Evolutionary conservation across 352 stramenopile species (phyloP).

Genomic region (Discostella stelligera): DNA sequence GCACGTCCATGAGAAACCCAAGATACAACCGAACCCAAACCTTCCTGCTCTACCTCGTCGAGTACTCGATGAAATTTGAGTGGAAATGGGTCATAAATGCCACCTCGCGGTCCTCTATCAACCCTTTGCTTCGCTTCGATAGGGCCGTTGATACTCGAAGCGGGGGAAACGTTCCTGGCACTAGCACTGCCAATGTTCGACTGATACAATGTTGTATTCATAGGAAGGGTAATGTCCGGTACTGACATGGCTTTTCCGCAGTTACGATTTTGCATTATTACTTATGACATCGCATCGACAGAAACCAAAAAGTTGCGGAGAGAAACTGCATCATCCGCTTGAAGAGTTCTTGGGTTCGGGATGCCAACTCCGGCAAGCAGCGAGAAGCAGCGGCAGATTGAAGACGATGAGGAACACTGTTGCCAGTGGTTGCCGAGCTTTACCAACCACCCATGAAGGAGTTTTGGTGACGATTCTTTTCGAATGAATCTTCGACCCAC

Average conservation of each 20-base stretch:
- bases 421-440: too few species aligned
- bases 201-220: background rate
- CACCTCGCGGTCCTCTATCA: constrained; percentile 42
- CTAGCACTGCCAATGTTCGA: background rate
- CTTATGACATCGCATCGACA: too few species aligned
- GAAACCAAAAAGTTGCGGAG: too few species aligned
- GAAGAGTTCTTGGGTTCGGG: too few species aligned
- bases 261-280: too few species aligned
- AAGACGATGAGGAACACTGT: too few species aligned
- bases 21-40: constrained; percentile 52
- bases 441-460: background rate
- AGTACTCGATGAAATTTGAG: constrained; percentile 70
- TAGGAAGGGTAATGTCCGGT: background rate
- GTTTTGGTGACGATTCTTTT: too few species aligned
- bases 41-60: constrained; percentile 49
- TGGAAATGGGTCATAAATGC: constrained; percentile 62
- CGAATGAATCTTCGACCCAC: too few species aligned
- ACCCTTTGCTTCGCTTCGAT: constrained; percentile 1
- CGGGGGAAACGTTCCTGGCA: background rate
- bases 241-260: background rate
- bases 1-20: constrained; percentile 61
- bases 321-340: too few species aligned
- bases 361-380: too few species aligned
- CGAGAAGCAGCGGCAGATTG: too few species aligned
- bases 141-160: background rate